Base-by-base conservation (phyloP, 2,329 filamentous ascomycete species). In the Colletotrichum sp. region DNA sequence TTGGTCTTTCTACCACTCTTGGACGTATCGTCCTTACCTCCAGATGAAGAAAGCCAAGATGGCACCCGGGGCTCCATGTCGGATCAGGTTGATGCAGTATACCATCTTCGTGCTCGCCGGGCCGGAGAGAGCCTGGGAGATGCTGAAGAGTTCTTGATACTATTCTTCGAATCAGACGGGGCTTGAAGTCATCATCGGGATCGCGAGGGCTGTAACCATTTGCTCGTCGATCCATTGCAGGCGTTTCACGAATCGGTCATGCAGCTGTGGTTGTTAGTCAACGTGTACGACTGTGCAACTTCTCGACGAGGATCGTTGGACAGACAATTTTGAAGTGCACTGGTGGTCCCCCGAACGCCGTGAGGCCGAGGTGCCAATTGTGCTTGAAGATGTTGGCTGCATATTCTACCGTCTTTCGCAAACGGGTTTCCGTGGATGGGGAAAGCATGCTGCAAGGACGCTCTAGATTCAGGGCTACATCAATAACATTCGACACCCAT, bases 141-240 rank as follows among this genome's bases (percentile, higher is more conserved):
- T 83, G 26, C 90, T 91, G 82, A 94, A 94, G 8, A 94, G 87
- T 79, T 94, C 92, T 83, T 93, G 91, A 82, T 92, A 94, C 90
- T 93, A 91, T 64, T 39, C 0, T 12, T 36, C 26, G 0, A 8
- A 28, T 59, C 14, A 60, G 39, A 6, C 16, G 28, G 26, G 55
- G 48, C 30, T 8, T 16, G 10, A 9, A 16, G 10, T 9, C 13
- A 48, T 55, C 16, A 4, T 10, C 7, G 14, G 34, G 14, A 16
- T 36, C 14, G 34, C 13, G 26, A 65, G 16, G 18, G 12, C 34
- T 78, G 85, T 75, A 81, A 92, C 90, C 77, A 90, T 89, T 78
- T 92, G 90, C 72, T 93, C 91, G 82, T 93, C 91, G 63, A 93
- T 88, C 92, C 92, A 94, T 81, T 86, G 83, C 64, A 87, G 82